These are phyloP conservation scores for Xylaria polymorpha DNA, from an alignment of 2,329 filamentous ascomycete genomes.

Conservation along the genomic window DNA sequence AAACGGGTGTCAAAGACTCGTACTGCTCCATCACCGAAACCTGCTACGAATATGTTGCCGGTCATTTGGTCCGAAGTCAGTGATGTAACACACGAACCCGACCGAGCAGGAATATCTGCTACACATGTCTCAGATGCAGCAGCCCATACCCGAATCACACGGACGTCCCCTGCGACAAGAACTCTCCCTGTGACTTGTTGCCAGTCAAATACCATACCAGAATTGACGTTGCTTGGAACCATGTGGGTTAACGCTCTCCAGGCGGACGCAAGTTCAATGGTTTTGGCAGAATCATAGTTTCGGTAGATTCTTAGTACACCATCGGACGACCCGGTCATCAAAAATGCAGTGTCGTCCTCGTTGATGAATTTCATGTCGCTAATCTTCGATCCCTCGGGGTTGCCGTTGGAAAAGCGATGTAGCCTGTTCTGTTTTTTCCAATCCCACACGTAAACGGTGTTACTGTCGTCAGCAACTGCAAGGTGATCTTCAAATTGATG, in stretches of 20 bases:
- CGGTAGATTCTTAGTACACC: constrained; percentile 94
- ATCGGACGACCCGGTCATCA: constrained; percentile 96
- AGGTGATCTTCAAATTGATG: constrained; percentile 98
- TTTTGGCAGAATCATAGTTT: constrained; percentile 82
- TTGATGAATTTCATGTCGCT: constrained; percentile 98
- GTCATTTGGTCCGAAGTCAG: constrained; percentile 98
- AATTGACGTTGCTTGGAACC: constrained; percentile 92
- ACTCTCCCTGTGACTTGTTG: constrained; percentile 96
- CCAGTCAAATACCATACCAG: constrained; percentile 98
- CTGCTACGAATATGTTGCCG: constrained; percentile 93
- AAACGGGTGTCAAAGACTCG: constrained; percentile 92
- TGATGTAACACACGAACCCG: constrained; percentile 94
- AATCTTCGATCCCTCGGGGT: constrained; percentile 89
- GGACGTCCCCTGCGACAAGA: constrained; percentile 94
- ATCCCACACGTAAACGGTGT: constrained; percentile 93
- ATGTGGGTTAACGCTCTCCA: constrained; percentile 95
- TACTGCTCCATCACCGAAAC: constrained; percentile 94
- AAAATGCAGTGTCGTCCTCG: constrained; percentile 93
- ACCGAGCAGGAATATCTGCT: constrained; percentile 93
- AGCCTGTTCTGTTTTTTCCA: constrained; percentile 82
- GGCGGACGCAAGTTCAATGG: constrained; percentile 86
- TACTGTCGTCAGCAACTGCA: constrained; percentile 90
- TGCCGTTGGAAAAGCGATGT: constrained; percentile 92
- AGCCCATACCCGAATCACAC: constrained; percentile 96
- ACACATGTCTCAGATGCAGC: constrained; percentile 92